Conservation (phyloP, 31 red algal species). For the Porphyra umbilicalis region DNA sequence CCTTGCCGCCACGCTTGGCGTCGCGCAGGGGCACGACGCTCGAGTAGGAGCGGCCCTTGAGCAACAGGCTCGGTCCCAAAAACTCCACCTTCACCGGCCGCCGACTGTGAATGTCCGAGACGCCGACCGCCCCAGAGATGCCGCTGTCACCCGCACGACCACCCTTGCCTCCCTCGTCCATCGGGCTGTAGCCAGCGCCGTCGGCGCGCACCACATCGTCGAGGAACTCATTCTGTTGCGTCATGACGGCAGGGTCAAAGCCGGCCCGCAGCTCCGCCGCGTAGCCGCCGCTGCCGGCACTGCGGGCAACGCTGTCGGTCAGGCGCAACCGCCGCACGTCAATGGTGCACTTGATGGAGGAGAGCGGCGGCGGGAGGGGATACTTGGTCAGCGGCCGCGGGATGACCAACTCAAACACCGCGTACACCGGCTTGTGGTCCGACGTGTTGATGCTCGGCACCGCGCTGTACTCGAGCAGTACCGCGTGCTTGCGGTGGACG, state of each 20-base stretch:
- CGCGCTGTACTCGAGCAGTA: constrained; percentile 17
- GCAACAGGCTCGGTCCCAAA: not conserved
- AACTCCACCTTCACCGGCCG: not conserved
- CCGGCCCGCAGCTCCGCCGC: not conserved
- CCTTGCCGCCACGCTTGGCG: not conserved
- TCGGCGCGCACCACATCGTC: not conserved
- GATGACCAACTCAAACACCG: constrained; percentile 26
- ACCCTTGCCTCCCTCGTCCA: not conserved
- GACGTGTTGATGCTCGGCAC: constrained; percentile 27
- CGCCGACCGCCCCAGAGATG: not conserved
- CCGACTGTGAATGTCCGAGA: not conserved
- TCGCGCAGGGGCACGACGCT: not conserved
- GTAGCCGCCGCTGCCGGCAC: not conserved
- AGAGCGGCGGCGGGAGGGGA: not conserved
- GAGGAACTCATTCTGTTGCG: not conserved
- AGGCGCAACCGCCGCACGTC: constrained; percentile 10
- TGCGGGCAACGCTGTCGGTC: not conserved
- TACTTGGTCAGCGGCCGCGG: constrained; percentile 2
- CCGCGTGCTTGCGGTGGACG: constrained; percentile 18
- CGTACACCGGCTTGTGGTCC: constrained; percentile 54
- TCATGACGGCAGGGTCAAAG: not conserved
- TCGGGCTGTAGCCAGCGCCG: not conserved
- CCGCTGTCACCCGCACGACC: not conserved
- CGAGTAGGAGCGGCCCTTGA: constrained; percentile 1
- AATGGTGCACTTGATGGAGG: constrained; percentile 26